Percentiles rank a stretch among this genome's conserved stretches.
Evolutionary conservation across 2,329 filamentous ascomycete species (phyloP).

Genomic region (Aspergillus fructus): DNA sequence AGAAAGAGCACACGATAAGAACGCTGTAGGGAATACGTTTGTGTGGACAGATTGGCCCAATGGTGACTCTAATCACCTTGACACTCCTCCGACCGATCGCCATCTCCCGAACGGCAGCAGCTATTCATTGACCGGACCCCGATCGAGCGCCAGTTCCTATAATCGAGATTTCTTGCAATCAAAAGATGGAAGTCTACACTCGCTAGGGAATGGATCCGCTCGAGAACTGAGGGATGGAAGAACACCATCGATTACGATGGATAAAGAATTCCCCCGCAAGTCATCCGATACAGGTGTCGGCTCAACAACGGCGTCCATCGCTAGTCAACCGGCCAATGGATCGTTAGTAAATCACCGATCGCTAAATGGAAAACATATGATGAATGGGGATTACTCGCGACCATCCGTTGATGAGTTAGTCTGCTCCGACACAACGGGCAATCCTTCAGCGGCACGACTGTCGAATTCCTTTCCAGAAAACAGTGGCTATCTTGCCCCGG

Average conservation of each 20-base stretch:
- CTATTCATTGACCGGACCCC: constrained; percentile 60
- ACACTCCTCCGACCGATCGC: constrained; percentile 40
- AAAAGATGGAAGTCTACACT: constrained; percentile 51
- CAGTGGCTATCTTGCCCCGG: constrained; percentile 29
- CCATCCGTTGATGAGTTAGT: constrained; percentile 32
- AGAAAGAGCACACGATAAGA: constrained; percentile 46
- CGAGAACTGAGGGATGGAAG: constrained; percentile 34
- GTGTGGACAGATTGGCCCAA: constrained; percentile 48
- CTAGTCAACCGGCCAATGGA: constrained; percentile 30
- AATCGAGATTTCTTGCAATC: constrained; percentile 41
- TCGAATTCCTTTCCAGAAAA: constrained; percentile 37
- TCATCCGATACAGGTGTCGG: constrained; percentile 29
- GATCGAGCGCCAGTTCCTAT: constrained; percentile 46
- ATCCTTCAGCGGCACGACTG: constrained; percentile 30
- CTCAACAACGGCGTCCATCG: constrained; percentile 24
- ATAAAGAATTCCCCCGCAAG: constrained; percentile 25
- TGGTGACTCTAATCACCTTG: constrained; percentile 41
- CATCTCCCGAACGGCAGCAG: constrained; percentile 54
- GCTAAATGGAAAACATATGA: constrained; percentile 28
- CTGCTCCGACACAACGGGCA: constrained; percentile 27
- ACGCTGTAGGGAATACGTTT: constrained; percentile 46
- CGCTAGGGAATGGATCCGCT: constrained; percentile 35
- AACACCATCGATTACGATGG: constrained; percentile 28
- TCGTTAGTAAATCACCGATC: constrained; percentile 22
- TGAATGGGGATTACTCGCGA: constrained; percentile 33